These are phyloP conservation scores for Lachancea cidri DNA, from an alignment of 805 yeast species.

Conservation along the genomic window DNA sequence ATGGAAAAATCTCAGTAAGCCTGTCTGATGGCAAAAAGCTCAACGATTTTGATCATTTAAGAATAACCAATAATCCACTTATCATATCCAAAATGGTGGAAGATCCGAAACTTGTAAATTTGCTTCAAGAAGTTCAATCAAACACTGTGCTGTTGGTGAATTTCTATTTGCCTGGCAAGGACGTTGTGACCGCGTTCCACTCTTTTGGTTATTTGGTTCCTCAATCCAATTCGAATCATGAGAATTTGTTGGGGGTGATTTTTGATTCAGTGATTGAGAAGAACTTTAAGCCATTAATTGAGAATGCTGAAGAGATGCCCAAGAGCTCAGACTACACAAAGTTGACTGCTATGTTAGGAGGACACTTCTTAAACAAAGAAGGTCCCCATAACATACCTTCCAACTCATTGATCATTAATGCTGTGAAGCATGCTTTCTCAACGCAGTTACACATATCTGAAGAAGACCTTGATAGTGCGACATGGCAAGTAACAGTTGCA, in stretches of 20 bases:
- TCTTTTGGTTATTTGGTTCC: slow-evolving; percentile 95
- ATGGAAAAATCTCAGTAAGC: slow-evolving; percentile 10
- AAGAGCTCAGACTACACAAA: slow-evolving; percentile 47
- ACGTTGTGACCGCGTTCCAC: slow-evolving; percentile 37
- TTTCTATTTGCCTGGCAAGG: slow-evolving; percentile 47
- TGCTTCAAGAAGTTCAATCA: slow-evolving; percentile 26
- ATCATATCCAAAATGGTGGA: slow-evolving; percentile 34
- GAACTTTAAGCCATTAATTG: slow-evolving; percentile 36
- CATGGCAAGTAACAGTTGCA: slow-evolving; percentile 39
- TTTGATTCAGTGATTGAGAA: slow-evolving; percentile 84
- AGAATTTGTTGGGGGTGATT: slow-evolving; percentile 73
- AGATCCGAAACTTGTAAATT: slow-evolving; percentile 14
- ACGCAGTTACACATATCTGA: slow-evolving; percentile 36
- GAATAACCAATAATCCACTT: slow-evolving; percentile 52
- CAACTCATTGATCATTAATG: slow-evolving; percentile 15
- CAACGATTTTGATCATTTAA: slow-evolving; percentile 47
- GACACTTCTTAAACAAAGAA: slow-evolving; percentile 48
- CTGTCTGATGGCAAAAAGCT: slow-evolving; percentile 11
- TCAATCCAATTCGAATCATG: slow-evolving; percentile 39
- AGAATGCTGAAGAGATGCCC: not conserved
- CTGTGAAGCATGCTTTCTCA: slow-evolving; percentile 37
- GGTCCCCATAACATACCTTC: slow-evolving; percentile 15
- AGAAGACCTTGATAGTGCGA: slow-evolving; percentile 25
- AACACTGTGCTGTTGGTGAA: slow-evolving; percentile 64
- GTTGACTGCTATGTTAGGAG: slow-evolving; percentile 88